These are phyloP conservation scores for Mycena epipterygia DNA, from an alignment of 768 basidiomycete genomes.

Conservation along the genomic window DNA sequence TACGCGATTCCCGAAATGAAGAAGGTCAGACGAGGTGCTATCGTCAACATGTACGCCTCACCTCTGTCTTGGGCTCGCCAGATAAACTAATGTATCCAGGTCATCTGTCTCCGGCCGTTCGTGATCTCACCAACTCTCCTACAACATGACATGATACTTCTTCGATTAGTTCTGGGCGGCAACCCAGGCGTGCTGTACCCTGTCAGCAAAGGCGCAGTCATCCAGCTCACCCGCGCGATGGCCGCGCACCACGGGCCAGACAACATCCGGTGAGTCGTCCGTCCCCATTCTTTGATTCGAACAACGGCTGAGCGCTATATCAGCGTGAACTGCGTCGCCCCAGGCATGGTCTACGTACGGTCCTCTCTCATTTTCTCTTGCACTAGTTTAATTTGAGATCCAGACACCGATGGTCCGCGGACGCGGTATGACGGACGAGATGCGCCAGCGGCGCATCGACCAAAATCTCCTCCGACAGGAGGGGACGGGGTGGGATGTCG, in stretches of 20 bases:
- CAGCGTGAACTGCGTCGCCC: constrained; percentile 16
- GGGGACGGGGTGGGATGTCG: constrained; percentile 60
- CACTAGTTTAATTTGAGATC: not conserved
- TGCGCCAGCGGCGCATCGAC: constrained; percentile 52
- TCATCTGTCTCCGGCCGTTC: constrained; percentile 32
- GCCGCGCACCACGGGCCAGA: constrained; percentile 56
- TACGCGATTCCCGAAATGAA: constrained; percentile 60
- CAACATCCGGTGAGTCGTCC: constrained; percentile 53
- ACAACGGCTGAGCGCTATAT: not conserved
- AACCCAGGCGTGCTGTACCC: constrained; percentile 57
- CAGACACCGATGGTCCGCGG: constrained; percentile 57
- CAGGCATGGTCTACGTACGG: constrained; percentile 53
- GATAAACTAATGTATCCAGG: not conserved
- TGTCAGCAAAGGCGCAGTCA: constrained; percentile 57
- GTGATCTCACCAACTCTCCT: not conserved
- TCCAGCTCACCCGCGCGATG: constrained; percentile 62
- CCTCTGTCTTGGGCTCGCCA: not conserved
- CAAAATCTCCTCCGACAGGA: constrained; percentile 56
- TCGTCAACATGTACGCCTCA: constrained; percentile 52
- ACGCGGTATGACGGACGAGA: constrained; percentile 50
- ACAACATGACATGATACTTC: not conserved
- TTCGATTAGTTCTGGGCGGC: constrained; percentile 44
- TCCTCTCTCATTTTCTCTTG: not conserved
- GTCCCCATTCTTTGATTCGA: not conserved
- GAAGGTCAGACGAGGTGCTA: constrained; percentile 53